Percentiles rank a stretch among this genome's conserved stretches.
These are phyloP conservation scores for Aspergillus neoniger DNA, from an alignment of 2,329 filamentous ascomycete species.

Conservation along the genomic window DNA sequence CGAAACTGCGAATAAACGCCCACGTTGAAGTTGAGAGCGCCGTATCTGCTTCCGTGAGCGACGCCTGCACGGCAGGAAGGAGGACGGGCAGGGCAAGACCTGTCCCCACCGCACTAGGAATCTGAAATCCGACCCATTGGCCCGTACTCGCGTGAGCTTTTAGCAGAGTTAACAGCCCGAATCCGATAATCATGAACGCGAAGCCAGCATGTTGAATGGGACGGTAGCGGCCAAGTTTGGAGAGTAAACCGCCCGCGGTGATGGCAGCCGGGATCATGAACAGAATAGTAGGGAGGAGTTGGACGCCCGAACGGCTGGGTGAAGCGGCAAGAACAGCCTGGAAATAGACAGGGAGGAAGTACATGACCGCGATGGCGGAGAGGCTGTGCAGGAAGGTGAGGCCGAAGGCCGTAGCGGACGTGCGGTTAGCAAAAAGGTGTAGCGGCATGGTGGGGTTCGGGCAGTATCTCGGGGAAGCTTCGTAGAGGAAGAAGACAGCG, in stretches of 20 bases:
- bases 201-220: conserved; percentile 32
- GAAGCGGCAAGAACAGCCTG: conserved; percentile 41
- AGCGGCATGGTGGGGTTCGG: conserved; percentile 43
- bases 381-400: conserved; percentile 19
- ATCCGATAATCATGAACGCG: conserved; percentile 26
- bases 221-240: conserved; percentile 35
- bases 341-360: conserved; percentile 51
- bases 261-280: conserved; percentile 28
- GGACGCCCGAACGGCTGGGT: conserved; percentile 34
- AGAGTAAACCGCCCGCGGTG: conserved; percentile 33
- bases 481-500: conserved; percentile 22
- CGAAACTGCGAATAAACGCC: conserved; percentile 35
- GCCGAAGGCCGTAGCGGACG: conserved; percentile 15
- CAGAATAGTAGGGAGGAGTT: conserved; percentile 30
- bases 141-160: conserved; percentile 24
- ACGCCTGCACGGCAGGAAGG: conserved; percentile 33
- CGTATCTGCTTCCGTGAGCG: conserved; percentile 30
- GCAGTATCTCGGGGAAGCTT: conserved; percentile 10
- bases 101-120: conserved; percentile 25
- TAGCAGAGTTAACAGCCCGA: conserved; percentile 32
- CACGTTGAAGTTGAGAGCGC: conserved; percentile 31
- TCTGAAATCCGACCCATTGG: conserved; percentile 32
- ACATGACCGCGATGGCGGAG: conserved; percentile 11
- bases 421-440: conserved; percentile 48
- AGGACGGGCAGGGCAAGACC: conserved; percentile 29